These are phyloP conservation scores for Psilocybe cyanescens DNA, from an alignment of 768 basidiomycete genomes.

Conservation along the genomic window DNA sequence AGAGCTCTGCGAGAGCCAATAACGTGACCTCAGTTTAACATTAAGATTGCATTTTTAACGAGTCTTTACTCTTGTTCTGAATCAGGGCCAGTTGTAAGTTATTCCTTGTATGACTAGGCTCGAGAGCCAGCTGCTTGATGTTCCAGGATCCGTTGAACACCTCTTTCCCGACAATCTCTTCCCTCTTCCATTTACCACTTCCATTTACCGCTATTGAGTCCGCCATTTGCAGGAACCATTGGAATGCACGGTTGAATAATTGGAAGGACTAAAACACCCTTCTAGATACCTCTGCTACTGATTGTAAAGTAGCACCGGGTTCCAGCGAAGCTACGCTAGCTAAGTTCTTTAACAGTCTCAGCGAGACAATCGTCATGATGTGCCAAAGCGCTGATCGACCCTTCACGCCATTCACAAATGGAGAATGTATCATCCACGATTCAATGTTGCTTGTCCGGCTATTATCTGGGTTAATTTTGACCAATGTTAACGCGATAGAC, in stretches of 20 bases:
- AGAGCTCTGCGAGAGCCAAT: not conserved
- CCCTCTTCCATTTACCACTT: not conserved
- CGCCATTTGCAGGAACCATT: not conserved
- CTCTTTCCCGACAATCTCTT: not conserved
- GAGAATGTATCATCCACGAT: not conserved
- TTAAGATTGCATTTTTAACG: too few relatives aligned
- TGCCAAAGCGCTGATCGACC: not conserved
- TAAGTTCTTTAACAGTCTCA: not conserved
- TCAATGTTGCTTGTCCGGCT: not conserved
- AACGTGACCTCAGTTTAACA: too few relatives aligned
- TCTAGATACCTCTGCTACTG: not conserved
- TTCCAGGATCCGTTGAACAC: not conserved
- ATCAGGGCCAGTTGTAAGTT: too few relatives aligned
- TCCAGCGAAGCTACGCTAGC: too few relatives aligned
- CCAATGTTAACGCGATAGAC: not conserved
- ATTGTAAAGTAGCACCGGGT: too few relatives aligned
- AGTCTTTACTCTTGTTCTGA: too few relatives aligned
- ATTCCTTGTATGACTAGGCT: too few relatives aligned
- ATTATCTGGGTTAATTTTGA: slow-evolving; percentile 1
- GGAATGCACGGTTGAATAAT: not conserved
- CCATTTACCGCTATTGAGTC: not conserved
- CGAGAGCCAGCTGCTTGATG: not conserved
- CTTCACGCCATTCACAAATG: not conserved
- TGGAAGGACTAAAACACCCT: not conserved
- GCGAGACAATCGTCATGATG: not conserved